Percentiles rank a stretch among this genome's conserved stretches.
phyloP scores from a whole-genome alignment of 2,329 filamentous ascomycete genomes.

The Arthrobotrys sinensis region DNA sequence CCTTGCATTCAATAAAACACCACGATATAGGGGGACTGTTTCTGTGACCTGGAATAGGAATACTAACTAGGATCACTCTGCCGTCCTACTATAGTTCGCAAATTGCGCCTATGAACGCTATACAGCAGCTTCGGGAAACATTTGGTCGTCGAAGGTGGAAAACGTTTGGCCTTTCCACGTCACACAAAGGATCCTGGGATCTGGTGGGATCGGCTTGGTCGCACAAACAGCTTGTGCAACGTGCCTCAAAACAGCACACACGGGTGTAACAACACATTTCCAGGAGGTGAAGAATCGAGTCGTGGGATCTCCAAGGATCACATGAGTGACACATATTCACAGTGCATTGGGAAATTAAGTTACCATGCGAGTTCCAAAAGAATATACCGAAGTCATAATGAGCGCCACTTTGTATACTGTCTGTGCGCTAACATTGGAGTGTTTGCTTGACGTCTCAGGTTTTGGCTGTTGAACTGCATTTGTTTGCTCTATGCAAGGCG shows the following conservation, averaged over 20 bases:
- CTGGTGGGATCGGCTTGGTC: background rate
- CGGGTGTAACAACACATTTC: conserved; percentile 45
- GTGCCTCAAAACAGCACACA: background rate
- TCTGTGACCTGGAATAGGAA: too few species aligned
- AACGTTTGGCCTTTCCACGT: conserved; percentile 3
- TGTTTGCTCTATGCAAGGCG: conserved; percentile 60
- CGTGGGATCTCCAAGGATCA: conserved; percentile 6
- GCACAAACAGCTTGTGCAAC: conserved; percentile 23
- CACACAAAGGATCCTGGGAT: conserved; percentile 14
- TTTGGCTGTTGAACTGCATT: conserved; percentile 2
- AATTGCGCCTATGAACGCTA: background rate
- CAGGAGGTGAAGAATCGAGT: background rate
- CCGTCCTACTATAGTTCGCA: background rate
- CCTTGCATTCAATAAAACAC: conserved; percentile 1
- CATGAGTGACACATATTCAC: conserved; percentile 4
- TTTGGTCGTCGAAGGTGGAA: background rate
- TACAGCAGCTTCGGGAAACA: background rate
- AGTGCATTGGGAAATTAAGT: background rate
- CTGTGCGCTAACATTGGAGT: background rate
- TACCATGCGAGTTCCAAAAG: background rate
- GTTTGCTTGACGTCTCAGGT: conserved; percentile 57
- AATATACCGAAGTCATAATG: background rate
- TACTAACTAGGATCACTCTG: too few species aligned
- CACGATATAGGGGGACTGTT: background rate
- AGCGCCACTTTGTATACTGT: background rate